These are phyloP conservation scores for Peniophora sp. DNA, from an alignment of 1,284 basidiomycete species.

Conservation along the genomic window DNA sequence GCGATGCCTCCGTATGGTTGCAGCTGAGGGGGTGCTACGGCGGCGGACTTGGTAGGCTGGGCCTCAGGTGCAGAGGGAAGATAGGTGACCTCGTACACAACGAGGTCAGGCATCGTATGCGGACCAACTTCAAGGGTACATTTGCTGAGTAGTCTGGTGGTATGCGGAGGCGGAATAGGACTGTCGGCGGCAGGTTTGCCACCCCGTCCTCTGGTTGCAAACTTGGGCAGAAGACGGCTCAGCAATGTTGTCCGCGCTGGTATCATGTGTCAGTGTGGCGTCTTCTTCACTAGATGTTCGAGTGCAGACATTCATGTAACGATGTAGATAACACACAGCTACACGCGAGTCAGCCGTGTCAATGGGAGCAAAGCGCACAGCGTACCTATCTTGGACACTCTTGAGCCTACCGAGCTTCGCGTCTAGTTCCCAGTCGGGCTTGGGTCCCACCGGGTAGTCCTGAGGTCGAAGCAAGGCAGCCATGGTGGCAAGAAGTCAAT, in stretches of 20 bases:
- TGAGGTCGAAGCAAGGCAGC: constrained; percentile 16
- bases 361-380: background rate
- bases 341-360: background rate
- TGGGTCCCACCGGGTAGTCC: constrained; percentile 44
- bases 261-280: constrained; percentile 6
- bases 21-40: constrained; percentile 8
- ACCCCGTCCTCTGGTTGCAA: constrained; percentile 50
- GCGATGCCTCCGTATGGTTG: constrained; percentile 5
- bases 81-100: constrained; percentile 63
- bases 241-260: constrained; percentile 66
- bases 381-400: constrained; percentile 48
- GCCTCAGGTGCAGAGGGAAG: constrained; percentile 15
- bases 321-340: constrained; percentile 48
- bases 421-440: constrained; percentile 47
- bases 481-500: background rate
- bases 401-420: constrained; percentile 28
- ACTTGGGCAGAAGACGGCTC: constrained; percentile 59
- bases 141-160: constrained; percentile 51
- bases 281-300: constrained; percentile 2
- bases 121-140: constrained; percentile 68
- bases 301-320: constrained; percentile 56
- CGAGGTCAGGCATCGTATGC: constrained; percentile 56
- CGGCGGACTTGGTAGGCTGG: constrained; percentile 4
- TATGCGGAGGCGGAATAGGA: constrained; percentile 49
- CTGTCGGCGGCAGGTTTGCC: constrained; percentile 39